Conservation (phyloP, 345 rosid species). For the Lagerstroemia speciosa region DNA sequence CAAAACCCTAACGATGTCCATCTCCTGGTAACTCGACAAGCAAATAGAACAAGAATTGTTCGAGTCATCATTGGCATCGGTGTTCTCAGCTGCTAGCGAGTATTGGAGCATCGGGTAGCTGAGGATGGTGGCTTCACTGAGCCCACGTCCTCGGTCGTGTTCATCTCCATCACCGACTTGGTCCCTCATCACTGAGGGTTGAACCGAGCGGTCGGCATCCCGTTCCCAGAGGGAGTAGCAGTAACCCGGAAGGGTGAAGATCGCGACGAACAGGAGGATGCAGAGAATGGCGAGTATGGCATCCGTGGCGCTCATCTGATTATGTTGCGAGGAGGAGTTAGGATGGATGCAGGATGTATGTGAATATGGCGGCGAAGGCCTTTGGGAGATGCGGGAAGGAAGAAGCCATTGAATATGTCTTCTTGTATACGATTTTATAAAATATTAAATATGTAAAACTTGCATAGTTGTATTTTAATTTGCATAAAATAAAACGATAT, state of each 20-base stretch:
- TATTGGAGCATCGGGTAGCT: slow-evolving; percentile 5
- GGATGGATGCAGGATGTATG: no score
- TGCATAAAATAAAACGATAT: no score
- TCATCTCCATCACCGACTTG: neutral
- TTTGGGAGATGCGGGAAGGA: no score
- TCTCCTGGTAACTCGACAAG: neutral
- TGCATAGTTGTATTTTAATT: no score
- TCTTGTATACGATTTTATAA: no score
- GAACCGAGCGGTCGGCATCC: neutral
- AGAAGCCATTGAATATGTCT: no score
- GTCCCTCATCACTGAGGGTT: neutral
- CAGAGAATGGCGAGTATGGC: neutral
- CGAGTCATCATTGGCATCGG: neutral
- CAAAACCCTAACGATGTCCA: slow-evolving; percentile 6
- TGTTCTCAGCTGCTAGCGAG: neutral
- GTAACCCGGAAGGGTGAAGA: neutral
- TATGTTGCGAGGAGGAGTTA: no score
- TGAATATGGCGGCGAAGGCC: no score
- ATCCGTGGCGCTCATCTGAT: neutral
- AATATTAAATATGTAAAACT: no score
- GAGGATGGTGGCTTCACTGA: slow-evolving; percentile 4
- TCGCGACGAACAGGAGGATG: neutral
- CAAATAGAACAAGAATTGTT: slow-evolving; percentile 1
- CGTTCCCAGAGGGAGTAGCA: neutral
- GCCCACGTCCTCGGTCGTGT: neutral